Evolutionary conservation across 257 asterid genomes (phyloP).

Genomic region (Cruciata laevipes): DNA sequence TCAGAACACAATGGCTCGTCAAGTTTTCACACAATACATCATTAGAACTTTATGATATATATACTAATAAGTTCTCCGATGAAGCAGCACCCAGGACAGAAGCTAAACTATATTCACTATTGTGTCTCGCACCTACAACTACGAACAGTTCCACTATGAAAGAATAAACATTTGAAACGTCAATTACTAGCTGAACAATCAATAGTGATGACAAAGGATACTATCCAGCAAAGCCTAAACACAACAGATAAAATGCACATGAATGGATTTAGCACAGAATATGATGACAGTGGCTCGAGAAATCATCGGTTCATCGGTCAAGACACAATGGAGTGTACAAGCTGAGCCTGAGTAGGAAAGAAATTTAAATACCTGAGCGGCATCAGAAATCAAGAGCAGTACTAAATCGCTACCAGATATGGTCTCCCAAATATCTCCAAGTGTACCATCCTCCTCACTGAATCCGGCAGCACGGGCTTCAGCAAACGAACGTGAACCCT

Average conservation of each 20-base stretch:
- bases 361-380: slow-evolving; percentile 81
- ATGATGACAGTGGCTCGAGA: background rate
- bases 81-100: background rate
- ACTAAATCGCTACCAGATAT: slow-evolving; percentile 84
- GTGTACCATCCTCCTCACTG: slow-evolving; percentile 81
- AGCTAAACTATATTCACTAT: background rate
- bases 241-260: background rate
- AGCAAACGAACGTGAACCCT: slow-evolving; percentile 82
- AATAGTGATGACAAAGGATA: background rate
- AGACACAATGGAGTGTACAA: no score
- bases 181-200: background rate
- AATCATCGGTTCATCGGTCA: no score
- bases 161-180: background rate
- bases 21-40: no score
- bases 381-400: slow-evolving; percentile 82
- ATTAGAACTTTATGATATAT: background rate
- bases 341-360: background rate
- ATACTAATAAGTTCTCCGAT: no score
- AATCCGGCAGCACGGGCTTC: slow-evolving; percentile 93
- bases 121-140: background rate
- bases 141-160: background rate
- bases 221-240: background rate
- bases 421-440: slow-evolving; percentile 95
- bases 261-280: no score
- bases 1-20: background rate